Percentiles rank a stretch among this genome's conserved stretches.
phyloP scores from a whole-genome alignment of 345 rosid species.

The Acer yangbiense region DNA sequence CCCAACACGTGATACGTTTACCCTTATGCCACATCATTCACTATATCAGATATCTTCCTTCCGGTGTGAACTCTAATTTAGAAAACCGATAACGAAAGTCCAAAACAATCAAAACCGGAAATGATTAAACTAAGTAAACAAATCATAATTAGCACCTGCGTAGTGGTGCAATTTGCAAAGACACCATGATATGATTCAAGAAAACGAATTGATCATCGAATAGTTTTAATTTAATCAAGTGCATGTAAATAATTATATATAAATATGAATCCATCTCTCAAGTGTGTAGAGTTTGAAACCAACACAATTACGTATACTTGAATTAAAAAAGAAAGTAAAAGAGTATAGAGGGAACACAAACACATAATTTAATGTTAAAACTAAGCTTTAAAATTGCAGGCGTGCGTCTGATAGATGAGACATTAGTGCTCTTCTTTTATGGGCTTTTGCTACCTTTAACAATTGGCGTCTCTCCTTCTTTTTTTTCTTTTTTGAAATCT shows the following conservation, averaged over 20 bases:
- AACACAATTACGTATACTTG: slow-evolving; percentile 34
- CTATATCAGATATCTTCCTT: slow-evolving; percentile 18
- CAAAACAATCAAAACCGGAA: slow-evolving; percentile 2
- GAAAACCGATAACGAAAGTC: neutral
- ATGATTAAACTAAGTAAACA: neutral
- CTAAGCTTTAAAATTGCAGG: slow-evolving; percentile 21
- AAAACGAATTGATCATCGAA: neutral
- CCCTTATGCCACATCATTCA: slow-evolving; percentile 27
- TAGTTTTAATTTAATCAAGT: neutral
- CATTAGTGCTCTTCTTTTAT: slow-evolving; percentile 31
- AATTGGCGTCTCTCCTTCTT: slow-evolving; percentile 27
- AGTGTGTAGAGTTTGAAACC: slow-evolving; percentile 41
- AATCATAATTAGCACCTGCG: neutral
- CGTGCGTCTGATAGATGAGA: slow-evolving; percentile 42
- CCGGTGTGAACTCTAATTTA: slow-evolving; percentile 32
- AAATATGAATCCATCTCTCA: neutral
- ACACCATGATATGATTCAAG: slow-evolving; percentile 3
- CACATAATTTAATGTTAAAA: slow-evolving; percentile 27
- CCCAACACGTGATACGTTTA: slow-evolving; percentile 13
- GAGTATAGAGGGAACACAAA: slow-evolving; percentile 21
- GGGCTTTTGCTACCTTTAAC: neutral
- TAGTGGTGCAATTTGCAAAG: slow-evolving; percentile 12
- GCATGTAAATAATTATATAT: neutral
- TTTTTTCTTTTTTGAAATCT: too few species aligned
- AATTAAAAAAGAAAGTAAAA: slow-evolving; percentile 2